These are phyloP conservation scores for Tubosaeta brunneosetosa DNA, from an alignment of 768 basidiomycete genomes.

Conservation along the genomic window DNA sequence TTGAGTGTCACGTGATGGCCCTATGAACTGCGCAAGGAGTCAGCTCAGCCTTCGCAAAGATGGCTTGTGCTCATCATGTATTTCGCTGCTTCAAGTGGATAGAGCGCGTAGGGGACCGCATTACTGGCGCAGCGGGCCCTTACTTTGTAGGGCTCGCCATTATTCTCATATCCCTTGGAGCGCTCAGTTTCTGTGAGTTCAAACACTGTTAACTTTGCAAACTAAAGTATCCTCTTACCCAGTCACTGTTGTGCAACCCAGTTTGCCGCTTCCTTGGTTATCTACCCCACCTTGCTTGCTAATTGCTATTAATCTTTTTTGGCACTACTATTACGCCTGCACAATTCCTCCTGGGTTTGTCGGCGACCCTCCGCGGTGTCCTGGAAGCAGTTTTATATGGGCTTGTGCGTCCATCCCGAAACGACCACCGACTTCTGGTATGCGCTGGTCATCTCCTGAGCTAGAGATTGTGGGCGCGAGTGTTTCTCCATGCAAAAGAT, in stretches of 20 bases:
- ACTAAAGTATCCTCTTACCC: constrained; percentile 1
- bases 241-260: constrained; percentile 80
- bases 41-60: not conserved
- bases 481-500: constrained; percentile 62
- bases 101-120: constrained; percentile 68
- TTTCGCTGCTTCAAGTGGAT: constrained; percentile 62
- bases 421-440: constrained; percentile 33
- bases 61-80: constrained; percentile 27
- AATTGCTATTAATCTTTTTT: constrained; percentile 69
- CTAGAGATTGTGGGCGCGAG: constrained; percentile 51
- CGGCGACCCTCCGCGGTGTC: constrained; percentile 46
- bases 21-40: not conserved
- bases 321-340: constrained; percentile 84
- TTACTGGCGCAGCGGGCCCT: constrained; percentile 90
- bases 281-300: constrained; percentile 67
- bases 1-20: not conserved
- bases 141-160: constrained; percentile 83
- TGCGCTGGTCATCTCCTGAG: constrained; percentile 44
- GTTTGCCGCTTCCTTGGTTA: constrained; percentile 53
- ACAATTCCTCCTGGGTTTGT: constrained; percentile 78
- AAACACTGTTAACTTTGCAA: not conserved
- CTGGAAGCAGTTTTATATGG: constrained; percentile 51
- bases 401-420: constrained; percentile 32
- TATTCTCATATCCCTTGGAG: constrained; percentile 61
- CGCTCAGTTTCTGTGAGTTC: constrained; percentile 75